phyloP scores from a whole-genome alignment of 495 filamentous ascomycete genomes.

The Penicillium lagena region DNA sequence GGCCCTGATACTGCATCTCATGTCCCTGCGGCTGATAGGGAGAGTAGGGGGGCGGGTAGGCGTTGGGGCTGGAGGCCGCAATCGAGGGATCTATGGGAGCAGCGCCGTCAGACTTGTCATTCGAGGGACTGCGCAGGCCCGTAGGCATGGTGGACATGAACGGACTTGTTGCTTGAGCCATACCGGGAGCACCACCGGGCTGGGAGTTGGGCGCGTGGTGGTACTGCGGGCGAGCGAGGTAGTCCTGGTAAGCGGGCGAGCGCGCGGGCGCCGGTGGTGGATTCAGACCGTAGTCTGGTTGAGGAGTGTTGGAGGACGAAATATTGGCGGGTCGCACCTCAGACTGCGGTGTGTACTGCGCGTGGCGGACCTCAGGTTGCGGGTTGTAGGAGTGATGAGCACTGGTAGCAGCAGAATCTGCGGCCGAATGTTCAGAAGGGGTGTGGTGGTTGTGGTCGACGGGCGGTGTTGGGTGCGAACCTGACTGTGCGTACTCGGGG shows the following conservation, averaged over 20 bases:
- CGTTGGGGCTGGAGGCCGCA: slow-evolving; percentile 75
- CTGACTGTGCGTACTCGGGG: slow-evolving; percentile 95
- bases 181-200: slow-evolving; percentile 73
- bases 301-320: slow-evolving; percentile 74
- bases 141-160: slow-evolving; percentile 67
- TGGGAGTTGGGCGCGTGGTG: slow-evolving; percentile 74
- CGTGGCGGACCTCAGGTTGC: slow-evolving; percentile 39
- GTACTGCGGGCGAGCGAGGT: slow-evolving; percentile 56
- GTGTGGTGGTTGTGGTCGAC: slow-evolving; percentile 37
- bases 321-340: slow-evolving; percentile 63
- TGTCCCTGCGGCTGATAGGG: slow-evolving; percentile 76
- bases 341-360: slow-evolving; percentile 59
- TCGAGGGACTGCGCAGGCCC: slow-evolving; percentile 54
- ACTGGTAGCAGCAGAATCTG: slow-evolving; percentile 76
- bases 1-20: slow-evolving; percentile 69
- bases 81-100: slow-evolving; percentile 99
- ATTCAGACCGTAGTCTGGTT: slow-evolving; percentile 80
- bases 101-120: slow-evolving; percentile 87
- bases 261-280: slow-evolving; percentile 65
- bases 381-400: slow-evolving; percentile 37
- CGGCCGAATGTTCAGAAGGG: slow-evolving; percentile 72
- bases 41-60: slow-evolving; percentile 78
- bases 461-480: slow-evolving; percentile 80
- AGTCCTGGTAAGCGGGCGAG: slow-evolving; percentile 74
- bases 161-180: slow-evolving; percentile 98